Conservation (phyloP, 1,139 yeast species). For the Diutina pseudorugosa region DNA sequence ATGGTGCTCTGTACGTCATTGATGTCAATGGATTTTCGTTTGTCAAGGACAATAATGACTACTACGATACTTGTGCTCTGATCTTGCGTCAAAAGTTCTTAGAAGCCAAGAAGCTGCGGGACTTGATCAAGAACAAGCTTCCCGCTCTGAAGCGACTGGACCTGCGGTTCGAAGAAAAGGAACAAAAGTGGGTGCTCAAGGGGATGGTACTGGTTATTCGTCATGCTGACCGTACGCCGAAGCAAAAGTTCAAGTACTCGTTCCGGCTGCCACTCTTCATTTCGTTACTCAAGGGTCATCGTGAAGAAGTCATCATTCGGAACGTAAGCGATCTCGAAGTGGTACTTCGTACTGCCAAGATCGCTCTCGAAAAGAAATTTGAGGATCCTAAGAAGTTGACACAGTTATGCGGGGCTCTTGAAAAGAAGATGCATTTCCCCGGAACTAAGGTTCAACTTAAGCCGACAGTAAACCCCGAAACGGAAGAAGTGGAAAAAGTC, state of each 20-base stretch:
- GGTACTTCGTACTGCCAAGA: constrained; percentile 72
- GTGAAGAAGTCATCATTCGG: constrained; percentile 89
- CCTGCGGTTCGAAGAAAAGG: constrained; percentile 56
- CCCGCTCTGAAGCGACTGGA: constrained; percentile 28
- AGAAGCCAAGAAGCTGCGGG: constrained; percentile 38
- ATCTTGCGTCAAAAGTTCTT: constrained; percentile 67
- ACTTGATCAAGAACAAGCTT: constrained; percentile 25
- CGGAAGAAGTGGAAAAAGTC: constrained; percentile 79
- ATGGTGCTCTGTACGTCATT: constrained; percentile 83
- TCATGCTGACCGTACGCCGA: constrained; percentile 99
- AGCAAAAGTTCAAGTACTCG: constrained; percentile 93
- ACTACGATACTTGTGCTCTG: constrained; percentile 74
- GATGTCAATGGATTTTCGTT: constrained; percentile 98
- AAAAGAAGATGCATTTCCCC: constrained; percentile 80
- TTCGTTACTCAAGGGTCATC: constrained; percentile 83
- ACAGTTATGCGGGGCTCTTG: constrained; percentile 72
- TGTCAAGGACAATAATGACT: constrained; percentile 82
- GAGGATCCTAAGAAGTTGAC: constrained; percentile 72
- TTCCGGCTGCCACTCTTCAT: constrained; percentile 82
- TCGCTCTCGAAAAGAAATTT: constrained; percentile 65
- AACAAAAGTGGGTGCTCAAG: constrained; percentile 94
- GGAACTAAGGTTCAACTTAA: constrained; percentile 96
- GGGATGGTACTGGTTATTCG: constrained; percentile 87
- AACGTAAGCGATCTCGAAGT: constrained; percentile 78
- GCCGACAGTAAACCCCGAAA: constrained; percentile 61